A percentile compares a stretch with the other conserved stretches of the same genome.
Evolutionary conservation across 352 stramenopile genomes (phyloP).

Genomic region (Globisporangium spinosum): DNA sequence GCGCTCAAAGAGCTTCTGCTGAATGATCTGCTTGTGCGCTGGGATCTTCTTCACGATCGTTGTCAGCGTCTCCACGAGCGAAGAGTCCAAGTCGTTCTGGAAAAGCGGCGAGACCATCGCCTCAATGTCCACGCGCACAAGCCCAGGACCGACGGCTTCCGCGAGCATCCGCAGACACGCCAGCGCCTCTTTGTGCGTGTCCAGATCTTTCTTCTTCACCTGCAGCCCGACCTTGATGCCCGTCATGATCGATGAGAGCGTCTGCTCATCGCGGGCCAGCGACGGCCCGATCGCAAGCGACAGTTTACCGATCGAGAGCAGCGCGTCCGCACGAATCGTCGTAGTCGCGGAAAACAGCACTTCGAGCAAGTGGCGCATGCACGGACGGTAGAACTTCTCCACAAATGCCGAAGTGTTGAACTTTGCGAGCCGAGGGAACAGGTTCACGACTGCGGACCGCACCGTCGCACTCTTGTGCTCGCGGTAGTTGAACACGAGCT

Average conservation of each 20-base stretch:
- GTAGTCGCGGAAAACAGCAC: slow-evolving; percentile 78
- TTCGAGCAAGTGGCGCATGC: slow-evolving; percentile 83
- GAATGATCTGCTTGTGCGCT: slow-evolving; percentile 66
- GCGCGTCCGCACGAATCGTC: slow-evolving; percentile 68
- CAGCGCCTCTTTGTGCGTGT: slow-evolving; percentile 83
- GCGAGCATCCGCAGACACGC: slow-evolving; percentile 81
- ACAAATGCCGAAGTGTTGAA: slow-evolving; percentile 87
- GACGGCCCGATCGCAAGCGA: slow-evolving; percentile 74
- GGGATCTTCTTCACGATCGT: slow-evolving; percentile 86
- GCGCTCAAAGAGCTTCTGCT: slow-evolving; percentile 83
- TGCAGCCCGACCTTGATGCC: slow-evolving; percentile 84
- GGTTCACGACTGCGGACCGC: slow-evolving; percentile 77
- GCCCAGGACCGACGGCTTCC: slow-evolving; percentile 61
- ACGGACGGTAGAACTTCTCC: slow-evolving; percentile 76
- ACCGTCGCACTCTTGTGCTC: slow-evolving; percentile 80
- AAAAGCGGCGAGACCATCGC: slow-evolving; percentile 78
- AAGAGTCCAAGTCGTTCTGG: slow-evolving; percentile 78
- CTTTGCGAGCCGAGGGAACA: slow-evolving; percentile 84
- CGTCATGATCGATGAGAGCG: slow-evolving; percentile 80
- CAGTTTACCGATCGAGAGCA: slow-evolving; percentile 85
- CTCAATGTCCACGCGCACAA: slow-evolving; percentile 80
- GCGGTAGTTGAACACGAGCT: slow-evolving; percentile 70
- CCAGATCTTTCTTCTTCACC: slow-evolving; percentile 78
- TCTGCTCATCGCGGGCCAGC: slow-evolving; percentile 73
- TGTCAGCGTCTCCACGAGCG: slow-evolving; percentile 77